Evolutionary conservation across 75 land plant species (phyloP).

Genomic region (Sequoiadendron giganteum): DNA sequence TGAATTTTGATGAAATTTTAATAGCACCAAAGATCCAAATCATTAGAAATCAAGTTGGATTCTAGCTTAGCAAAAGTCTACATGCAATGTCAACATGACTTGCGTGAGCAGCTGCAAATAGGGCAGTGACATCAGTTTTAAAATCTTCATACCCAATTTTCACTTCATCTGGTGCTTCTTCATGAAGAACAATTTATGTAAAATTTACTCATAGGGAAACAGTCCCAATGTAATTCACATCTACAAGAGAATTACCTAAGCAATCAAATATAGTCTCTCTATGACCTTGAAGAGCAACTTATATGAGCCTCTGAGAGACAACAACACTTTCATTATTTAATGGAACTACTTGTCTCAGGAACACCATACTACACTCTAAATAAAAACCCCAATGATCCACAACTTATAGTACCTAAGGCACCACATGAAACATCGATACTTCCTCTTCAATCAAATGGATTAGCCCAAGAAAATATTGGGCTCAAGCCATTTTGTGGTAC

Average conservation of each 20-base stretch:
- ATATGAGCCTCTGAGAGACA: too few species aligned
- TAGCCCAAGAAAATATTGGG: neutral
- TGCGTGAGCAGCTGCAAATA: too few species aligned
- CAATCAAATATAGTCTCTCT: conserved; percentile 29
- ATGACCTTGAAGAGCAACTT: conserved; percentile 37
- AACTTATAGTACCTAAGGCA: neutral
- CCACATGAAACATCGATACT: neutral
- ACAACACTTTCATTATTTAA: conserved; percentile 33
- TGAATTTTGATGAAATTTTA: neutral
- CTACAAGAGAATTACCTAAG: conserved; percentile 46
- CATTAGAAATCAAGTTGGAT: too few species aligned
- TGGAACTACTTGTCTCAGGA: conserved; percentile 38
- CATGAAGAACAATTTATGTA: conserved; percentile 53
- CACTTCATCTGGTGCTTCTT: conserved; percentile 50
- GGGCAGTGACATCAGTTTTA: too few species aligned
- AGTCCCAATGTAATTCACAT: conserved; percentile 73
- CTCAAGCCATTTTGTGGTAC: neutral
- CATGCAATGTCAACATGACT: too few species aligned
- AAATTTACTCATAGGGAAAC: conserved; percentile 42
- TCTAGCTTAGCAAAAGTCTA: too few species aligned
- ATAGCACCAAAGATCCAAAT: conserved; percentile 6
- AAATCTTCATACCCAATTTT: too few species aligned
- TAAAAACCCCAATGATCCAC: neutral
- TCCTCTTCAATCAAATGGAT: neutral
- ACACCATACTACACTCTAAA: neutral